phyloP scores from a whole-genome alignment of 2,329 filamentous ascomycete genomes.

The Aspergillus ibericus region DNA sequence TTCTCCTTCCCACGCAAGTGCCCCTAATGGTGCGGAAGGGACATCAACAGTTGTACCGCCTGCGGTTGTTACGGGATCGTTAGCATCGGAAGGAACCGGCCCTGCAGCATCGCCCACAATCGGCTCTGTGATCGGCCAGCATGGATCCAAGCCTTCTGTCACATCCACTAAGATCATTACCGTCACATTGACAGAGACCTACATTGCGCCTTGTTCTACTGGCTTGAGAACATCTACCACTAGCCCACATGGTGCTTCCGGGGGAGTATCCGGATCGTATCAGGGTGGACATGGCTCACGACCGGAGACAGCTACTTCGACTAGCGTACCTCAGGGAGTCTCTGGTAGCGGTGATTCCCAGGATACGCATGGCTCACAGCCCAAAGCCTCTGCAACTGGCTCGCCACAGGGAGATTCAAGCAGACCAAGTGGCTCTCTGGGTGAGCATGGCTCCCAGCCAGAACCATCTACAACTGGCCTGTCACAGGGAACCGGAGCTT shows the following conservation, averaged over 20 bases:
- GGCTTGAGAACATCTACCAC: not conserved
- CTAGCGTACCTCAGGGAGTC: too few species aligned
- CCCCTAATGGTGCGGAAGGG: not conserved
- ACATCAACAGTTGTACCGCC: not conserved
- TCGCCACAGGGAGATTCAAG: too few species aligned
- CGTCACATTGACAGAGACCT: not conserved
- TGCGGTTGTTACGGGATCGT: not conserved
- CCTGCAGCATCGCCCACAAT: not conserved
- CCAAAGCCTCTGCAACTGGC: not conserved
- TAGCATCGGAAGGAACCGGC: not conserved
- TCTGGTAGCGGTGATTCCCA: too few species aligned
- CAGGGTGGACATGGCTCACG: not conserved
- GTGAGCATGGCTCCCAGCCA: too few species aligned
- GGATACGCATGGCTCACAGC: not conserved
- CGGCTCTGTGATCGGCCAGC: not conserved
- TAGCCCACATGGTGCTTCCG: not conserved
- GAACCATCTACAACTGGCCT: too few species aligned
- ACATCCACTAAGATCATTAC: not conserved
- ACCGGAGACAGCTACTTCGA: too few species aligned
- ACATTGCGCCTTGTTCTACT: not conserved
- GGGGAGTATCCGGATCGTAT: not conserved
- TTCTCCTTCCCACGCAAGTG: not conserved
- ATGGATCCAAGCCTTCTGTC: not conserved
- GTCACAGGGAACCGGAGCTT: too few species aligned
- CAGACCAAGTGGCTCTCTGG: not conserved